Percentiles rank a stretch among this genome's conserved stretches.
Conservation (phyloP, 2,329 filamentous ascomycete genomes). For the Pseudogymnoascus sp. region DNA sequence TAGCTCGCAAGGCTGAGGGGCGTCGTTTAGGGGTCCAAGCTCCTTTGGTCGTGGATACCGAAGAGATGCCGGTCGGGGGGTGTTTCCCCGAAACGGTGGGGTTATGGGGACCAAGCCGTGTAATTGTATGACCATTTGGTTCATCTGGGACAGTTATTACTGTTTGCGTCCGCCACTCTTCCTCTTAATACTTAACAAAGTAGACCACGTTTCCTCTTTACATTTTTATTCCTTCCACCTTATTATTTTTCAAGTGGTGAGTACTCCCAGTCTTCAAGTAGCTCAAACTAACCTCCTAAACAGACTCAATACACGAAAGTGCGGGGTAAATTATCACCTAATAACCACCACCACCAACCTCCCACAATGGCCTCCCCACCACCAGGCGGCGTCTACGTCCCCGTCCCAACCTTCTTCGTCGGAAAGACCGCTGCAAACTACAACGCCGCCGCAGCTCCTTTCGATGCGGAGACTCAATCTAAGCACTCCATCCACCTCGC, state of each 20-base stretch:
- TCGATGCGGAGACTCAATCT: slow-evolving; percentile 50
- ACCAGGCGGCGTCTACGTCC: slow-evolving; percentile 32
- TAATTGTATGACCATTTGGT: not conserved
- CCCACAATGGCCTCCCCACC: slow-evolving; percentile 22
- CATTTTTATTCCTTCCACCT: not conserved
- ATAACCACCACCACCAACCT: slow-evolving; percentile 1
- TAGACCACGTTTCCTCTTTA: not conserved
- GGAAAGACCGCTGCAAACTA: slow-evolving; percentile 23
- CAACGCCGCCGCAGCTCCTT: slow-evolving; percentile 20
- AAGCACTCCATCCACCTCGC: slow-evolving; percentile 53
- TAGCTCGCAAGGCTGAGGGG: slow-evolving; percentile 1
- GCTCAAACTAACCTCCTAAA: not conserved
- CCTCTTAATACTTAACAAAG: not conserved
- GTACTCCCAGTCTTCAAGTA: not conserved
- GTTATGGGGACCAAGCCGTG: not conserved
- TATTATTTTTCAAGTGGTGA: not conserved
- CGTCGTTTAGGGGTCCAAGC: not conserved
- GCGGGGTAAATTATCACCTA: slow-evolving; percentile 3
- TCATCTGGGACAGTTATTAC: not conserved
- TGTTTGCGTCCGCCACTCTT: not conserved
- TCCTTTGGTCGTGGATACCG: not conserved
- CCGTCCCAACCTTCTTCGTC: slow-evolving; percentile 55
- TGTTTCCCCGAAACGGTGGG: slow-evolving; percentile 4
- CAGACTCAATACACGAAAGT: not conserved
- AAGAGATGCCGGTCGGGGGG: not conserved